phyloP scores from a whole-genome alignment of 148 eudicot species.

The Pharnaceum exiguum region DNA sequence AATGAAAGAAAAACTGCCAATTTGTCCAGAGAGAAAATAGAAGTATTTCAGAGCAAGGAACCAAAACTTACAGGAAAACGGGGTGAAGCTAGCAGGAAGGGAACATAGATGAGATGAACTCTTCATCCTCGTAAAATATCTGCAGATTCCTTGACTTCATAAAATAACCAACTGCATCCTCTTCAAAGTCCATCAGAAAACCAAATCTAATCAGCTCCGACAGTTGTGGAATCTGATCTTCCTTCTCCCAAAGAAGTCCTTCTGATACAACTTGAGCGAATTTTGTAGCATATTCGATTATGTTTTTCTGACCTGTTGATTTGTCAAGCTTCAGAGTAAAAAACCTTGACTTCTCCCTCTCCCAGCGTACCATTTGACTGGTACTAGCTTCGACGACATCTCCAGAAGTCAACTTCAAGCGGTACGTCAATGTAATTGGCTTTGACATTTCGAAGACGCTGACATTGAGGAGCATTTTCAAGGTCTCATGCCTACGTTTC shows the following conservation, averaged over 20 bases:
- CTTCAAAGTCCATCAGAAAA: slow-evolving; percentile 40
- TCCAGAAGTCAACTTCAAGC: slow-evolving; percentile 37
- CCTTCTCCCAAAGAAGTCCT: slow-evolving; percentile 57
- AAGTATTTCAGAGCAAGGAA: too few species aligned
- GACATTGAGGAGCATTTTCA: slow-evolving; percentile 19
- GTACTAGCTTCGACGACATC: slow-evolving; percentile 27
- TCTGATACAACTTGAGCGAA: slow-evolving; percentile 47
- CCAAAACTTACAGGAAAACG: too few species aligned
- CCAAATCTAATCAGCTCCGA: slow-evolving; percentile 53
- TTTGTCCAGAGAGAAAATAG: too few species aligned
- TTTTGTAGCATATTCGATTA: slow-evolving; percentile 43
- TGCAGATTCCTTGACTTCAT: slow-evolving; percentile 58
- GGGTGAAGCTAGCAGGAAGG: slow-evolving; percentile 27
- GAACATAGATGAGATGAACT: slow-evolving; percentile 38
- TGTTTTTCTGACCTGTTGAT: slow-evolving; percentile 18
- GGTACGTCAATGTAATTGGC: slow-evolving; percentile 28
- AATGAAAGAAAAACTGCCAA: too few species aligned
- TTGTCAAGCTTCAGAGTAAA: slow-evolving; percentile 37
- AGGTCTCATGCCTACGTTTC: slow-evolving; percentile 26
- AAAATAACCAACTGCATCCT: slow-evolving; percentile 42
- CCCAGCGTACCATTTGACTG: slow-evolving; percentile 52
- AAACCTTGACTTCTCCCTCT: slow-evolving; percentile 26
- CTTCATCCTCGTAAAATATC: slow-evolving; percentile 45
- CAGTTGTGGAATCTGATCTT: slow-evolving; percentile 29
- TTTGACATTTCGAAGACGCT: slow-evolving; percentile 22